phyloP scores from a whole-genome alignment of 2,329 filamentous ascomycete genomes.

The Ophiostoma himal-ulmi region DNA sequence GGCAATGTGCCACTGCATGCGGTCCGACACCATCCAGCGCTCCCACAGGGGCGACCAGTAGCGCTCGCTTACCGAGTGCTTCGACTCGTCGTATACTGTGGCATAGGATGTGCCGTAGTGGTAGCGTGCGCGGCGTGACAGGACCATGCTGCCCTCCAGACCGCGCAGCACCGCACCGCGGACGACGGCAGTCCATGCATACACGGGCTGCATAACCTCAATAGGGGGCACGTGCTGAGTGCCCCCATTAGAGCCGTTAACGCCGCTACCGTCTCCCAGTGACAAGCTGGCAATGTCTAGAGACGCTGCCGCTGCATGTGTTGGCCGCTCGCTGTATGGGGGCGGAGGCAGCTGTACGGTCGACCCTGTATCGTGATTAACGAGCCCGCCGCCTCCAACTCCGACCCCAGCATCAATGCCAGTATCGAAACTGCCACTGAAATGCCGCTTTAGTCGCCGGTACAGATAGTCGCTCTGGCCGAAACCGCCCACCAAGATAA shows the following conservation, averaged over 20 bases:
- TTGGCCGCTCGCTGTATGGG: conserved; percentile 64
- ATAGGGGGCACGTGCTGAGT: conserved; percentile 43
- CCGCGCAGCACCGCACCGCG: conserved; percentile 69
- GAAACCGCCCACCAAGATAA: conserved; percentile 76
- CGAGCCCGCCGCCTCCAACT: conserved; percentile 24
- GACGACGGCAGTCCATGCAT: conserved; percentile 77
- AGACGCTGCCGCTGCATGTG: conserved; percentile 44
- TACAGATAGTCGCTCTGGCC: conserved; percentile 75
- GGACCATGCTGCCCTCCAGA: conserved; percentile 72
- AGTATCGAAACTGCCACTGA: conserved; percentile 40
- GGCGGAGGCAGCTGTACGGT: conserved; percentile 41
- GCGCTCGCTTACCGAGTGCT: conserved; percentile 64
- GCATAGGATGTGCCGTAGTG: conserved; percentile 78
- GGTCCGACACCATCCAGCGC: conserved; percentile 74
- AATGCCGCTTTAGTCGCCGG: conserved; percentile 62
- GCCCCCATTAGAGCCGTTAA: not conserved
- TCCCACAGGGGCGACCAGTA: conserved; percentile 80
- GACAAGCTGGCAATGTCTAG: not conserved
- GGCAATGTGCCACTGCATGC: conserved; percentile 81
- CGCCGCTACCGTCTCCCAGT: not conserved
- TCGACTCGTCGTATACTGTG: conserved; percentile 70
- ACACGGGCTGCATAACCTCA: conserved; percentile 75
- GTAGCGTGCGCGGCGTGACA: conserved; percentile 66
- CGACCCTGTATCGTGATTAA: conserved; percentile 1
- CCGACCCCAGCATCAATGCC: not conserved